These are phyloP conservation scores for Withania somnifera DNA, from an alignment of 305 asterid species.

Conservation along the genomic window DNA sequence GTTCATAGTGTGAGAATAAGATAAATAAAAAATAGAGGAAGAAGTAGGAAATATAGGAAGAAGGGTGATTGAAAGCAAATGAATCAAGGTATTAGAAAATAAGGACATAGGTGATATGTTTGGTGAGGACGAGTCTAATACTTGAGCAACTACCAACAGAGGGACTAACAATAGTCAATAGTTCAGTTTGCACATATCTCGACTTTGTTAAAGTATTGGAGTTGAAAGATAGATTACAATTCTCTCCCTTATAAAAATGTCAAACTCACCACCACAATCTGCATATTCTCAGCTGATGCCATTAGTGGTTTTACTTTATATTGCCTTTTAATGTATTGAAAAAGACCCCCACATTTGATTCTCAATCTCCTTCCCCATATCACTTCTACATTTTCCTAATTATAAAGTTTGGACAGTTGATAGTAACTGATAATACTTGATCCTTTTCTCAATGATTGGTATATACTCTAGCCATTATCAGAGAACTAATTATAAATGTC, in stretches of 20 bases:
- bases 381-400: constrained; percentile 3
- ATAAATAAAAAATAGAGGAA: too few species aligned
- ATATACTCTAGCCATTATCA: constrained; percentile 5
- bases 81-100: neutral
- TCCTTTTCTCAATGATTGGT: constrained; percentile 34
- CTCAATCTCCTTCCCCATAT: constrained; percentile 5
- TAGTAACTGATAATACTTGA: constrained; percentile 14
- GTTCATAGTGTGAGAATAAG: too few species aligned
- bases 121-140: neutral
- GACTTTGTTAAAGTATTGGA: neutral
- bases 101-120: neutral
- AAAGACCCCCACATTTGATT: constrained; percentile 36
- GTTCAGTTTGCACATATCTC: neutral
- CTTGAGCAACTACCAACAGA: neutral
- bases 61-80: too few species aligned
- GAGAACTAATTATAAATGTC: neutral
- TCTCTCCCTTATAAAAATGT: neutral
- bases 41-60: too few species aligned
- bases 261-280: neutral
- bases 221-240: neutral
- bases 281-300: neutral
- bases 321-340: neutral
- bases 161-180: neutral
- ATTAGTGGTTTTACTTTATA: neutral
- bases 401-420: constrained; percentile 4